These are phyloP conservation scores for Phialocephala sp. DNA, from an alignment of 2,329 filamentous ascomycete genomes.

Conservation along the genomic window DNA sequence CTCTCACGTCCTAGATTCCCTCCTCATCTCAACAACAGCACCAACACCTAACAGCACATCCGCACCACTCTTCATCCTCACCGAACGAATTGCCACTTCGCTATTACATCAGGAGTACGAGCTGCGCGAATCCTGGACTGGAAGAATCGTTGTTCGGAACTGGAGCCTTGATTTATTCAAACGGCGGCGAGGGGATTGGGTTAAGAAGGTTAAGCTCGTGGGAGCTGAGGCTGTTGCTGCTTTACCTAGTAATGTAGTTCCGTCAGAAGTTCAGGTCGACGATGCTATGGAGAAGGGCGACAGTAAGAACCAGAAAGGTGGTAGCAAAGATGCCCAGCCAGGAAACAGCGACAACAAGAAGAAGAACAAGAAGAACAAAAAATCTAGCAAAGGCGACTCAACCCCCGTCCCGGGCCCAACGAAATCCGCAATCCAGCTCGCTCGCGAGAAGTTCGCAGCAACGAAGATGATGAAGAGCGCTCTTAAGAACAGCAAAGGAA, in stretches of 20 bases:
- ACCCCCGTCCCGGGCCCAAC: slow-evolving; percentile 3
- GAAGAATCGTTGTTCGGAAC: slow-evolving; percentile 73
- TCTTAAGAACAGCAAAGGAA: slow-evolving; percentile 21
- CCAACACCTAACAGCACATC: slow-evolving; percentile 18
- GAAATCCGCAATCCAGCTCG: slow-evolving; percentile 41
- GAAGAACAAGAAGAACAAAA: slow-evolving; percentile 25
- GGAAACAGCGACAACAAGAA: slow-evolving; percentile 14
- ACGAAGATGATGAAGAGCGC: slow-evolving; percentile 30
- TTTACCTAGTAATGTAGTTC: too few relatives aligned
- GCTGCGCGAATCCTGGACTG: slow-evolving; percentile 68
- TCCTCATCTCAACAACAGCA: slow-evolving; percentile 53
- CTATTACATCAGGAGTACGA: slow-evolving; percentile 62
- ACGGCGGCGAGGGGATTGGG: slow-evolving; percentile 66
- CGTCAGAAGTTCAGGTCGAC: too few relatives aligned
- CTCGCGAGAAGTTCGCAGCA: slow-evolving; percentile 41
- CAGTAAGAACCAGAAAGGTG: neutral
- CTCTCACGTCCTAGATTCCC: slow-evolving; percentile 70
- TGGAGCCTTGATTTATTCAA: slow-evolving; percentile 78
- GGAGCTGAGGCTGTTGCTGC: slow-evolving; percentile 6
- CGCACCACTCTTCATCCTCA: slow-evolving; percentile 62
- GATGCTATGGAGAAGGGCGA: neutral
- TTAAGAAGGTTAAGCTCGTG: slow-evolving; percentile 57
- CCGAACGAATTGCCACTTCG: slow-evolving; percentile 70
- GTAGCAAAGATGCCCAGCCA: slow-evolving; percentile 4
- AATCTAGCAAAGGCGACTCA: slow-evolving; percentile 2